Conservation (phyloP, 2,329 filamentous ascomycete species). For the Claviceps maximensis region DNA sequence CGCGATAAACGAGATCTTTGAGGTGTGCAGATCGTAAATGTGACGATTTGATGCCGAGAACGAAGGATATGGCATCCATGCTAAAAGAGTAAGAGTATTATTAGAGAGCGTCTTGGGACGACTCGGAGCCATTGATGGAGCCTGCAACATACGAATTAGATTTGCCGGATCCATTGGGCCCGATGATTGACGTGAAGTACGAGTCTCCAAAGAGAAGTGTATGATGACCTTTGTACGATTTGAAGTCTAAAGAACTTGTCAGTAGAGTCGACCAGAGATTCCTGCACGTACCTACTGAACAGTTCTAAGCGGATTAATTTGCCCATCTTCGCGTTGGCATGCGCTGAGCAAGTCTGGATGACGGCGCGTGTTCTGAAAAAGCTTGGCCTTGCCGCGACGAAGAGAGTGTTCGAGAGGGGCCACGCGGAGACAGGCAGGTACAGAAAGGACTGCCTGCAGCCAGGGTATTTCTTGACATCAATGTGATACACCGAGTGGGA, state of each 20-base stretch:
- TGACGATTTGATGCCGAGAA: constrained; percentile 96
- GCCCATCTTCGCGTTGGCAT: constrained; percentile 53
- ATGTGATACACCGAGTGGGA: neutral
- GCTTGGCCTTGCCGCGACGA: neutral
- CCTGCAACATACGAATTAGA: constrained; percentile 69
- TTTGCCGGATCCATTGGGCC: constrained; percentile 98
- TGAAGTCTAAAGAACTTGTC: constrained; percentile 60
- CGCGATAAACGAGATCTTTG: constrained; percentile 90
- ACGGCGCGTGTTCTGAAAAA: neutral
- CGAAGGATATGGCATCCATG: constrained; percentile 99
- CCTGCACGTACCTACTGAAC: constrained; percentile 51
- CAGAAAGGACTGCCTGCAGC: neutral
- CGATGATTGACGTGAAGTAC: constrained; percentile 98
- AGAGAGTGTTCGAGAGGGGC: neutral
- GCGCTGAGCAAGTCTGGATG: neutral
- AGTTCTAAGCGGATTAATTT: constrained; percentile 92
- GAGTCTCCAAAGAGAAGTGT: constrained; percentile 89
- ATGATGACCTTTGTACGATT: constrained; percentile 97
- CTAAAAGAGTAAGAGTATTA: constrained; percentile 29
- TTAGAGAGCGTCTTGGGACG: neutral
- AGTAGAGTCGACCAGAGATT: constrained; percentile 4
- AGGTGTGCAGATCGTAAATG: constrained; percentile 89
- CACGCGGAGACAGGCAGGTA: neutral
- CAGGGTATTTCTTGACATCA: neutral
- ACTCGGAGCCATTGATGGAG: neutral